Percentiles rank a stretch among this genome's conserved stretches.
These are phyloP conservation scores for Hymenoscyphus scutula DNA, from an alignment of 2,329 filamentous ascomycete genomes.

Conservation along the genomic window DNA sequence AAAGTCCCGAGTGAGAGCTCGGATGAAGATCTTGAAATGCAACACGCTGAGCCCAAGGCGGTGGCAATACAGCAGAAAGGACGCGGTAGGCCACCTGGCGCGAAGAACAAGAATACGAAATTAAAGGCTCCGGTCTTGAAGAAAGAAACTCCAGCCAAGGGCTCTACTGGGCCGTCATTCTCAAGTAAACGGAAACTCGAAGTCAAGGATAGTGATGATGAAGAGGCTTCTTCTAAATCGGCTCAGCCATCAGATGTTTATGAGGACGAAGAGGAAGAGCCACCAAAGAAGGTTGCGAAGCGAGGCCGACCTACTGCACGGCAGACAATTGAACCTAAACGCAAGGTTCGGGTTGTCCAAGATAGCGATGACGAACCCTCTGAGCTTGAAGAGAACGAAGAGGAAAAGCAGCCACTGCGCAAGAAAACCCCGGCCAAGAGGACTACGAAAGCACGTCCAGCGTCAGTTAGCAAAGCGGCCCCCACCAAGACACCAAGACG, in stretches of 20 bases:
- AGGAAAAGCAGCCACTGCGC: neutral
- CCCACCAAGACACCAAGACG: conserved; percentile 29
- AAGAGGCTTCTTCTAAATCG: conserved; percentile 15
- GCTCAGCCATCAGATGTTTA: conserved; percentile 17
- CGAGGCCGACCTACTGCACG: conserved; percentile 10
- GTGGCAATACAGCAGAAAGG: conserved; percentile 17
- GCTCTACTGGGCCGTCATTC: neutral
- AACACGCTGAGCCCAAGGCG: conserved; percentile 13
- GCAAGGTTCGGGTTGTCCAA: neutral
- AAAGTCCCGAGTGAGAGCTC: conserved; percentile 9
- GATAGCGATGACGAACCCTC: conserved; percentile 6
- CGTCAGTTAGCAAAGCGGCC: conserved; percentile 4
- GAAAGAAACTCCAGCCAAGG: conserved; percentile 19
- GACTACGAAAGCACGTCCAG: neutral
- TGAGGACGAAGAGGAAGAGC: conserved; percentile 18
- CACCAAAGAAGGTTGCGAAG: conserved; percentile 14
- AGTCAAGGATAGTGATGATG: conserved; percentile 21
- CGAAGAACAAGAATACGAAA: conserved; percentile 18
- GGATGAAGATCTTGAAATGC: conserved; percentile 20
- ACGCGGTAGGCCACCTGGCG: conserved; percentile 24
- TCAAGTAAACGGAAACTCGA: conserved; percentile 14
- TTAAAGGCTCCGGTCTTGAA: conserved; percentile 1
- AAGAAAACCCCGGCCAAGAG: neutral
- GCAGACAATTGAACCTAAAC: neutral
- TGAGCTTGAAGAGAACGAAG: neutral